These are phyloP conservation scores for Asterionellopsis glacialis DNA, from an alignment of 108 stramenopile genomes.

Conservation along the genomic window DNA sequence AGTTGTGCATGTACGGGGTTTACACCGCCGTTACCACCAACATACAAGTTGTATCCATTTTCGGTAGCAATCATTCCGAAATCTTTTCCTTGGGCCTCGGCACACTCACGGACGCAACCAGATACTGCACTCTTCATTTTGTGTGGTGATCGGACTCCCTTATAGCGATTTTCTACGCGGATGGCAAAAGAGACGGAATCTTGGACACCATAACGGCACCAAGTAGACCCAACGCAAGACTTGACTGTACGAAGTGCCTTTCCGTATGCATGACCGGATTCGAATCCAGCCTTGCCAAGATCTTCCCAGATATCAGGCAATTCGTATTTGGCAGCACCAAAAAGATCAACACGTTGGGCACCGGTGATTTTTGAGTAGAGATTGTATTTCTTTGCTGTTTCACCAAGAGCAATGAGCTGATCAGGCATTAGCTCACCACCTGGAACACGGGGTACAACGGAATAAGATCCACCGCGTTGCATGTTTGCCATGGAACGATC, in stretches of 20 bases:
- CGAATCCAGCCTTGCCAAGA: slow-evolving; percentile 83
- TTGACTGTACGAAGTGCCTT: slow-evolving; percentile 93
- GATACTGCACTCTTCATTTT: slow-evolving; percentile 90
- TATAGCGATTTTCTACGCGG: slow-evolving; percentile 89
- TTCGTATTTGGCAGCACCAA: slow-evolving; percentile 90
- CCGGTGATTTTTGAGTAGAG: slow-evolving; percentile 92
- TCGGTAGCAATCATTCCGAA: slow-evolving; percentile 93
- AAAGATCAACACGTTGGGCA: slow-evolving; percentile 88
- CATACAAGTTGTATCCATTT: slow-evolving; percentile 90
- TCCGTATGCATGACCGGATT: slow-evolving; percentile 92
- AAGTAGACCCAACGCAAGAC: slow-evolving; percentile 91
- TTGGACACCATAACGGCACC: slow-evolving; percentile 93
- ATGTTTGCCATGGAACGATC: slow-evolving; percentile 91
- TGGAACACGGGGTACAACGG: slow-evolving; percentile 89
- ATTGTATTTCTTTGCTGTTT: slow-evolving; percentile 80
- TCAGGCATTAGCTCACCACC: slow-evolving; percentile 89
- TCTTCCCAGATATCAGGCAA: slow-evolving; percentile 94
- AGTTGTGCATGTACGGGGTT: slow-evolving; percentile 89
- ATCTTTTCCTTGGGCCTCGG: slow-evolving; percentile 91
- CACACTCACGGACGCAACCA: slow-evolving; percentile 91
- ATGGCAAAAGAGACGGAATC: slow-evolving; percentile 89
- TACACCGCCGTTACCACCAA: slow-evolving; percentile 88
- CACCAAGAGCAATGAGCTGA: slow-evolving; percentile 82
- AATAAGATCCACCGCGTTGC: slow-evolving; percentile 93
- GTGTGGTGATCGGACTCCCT: slow-evolving; percentile 91